phyloP scores from a whole-genome alignment of 495 filamentous ascomycete genomes.

The Geoglossum glabrum region DNA sequence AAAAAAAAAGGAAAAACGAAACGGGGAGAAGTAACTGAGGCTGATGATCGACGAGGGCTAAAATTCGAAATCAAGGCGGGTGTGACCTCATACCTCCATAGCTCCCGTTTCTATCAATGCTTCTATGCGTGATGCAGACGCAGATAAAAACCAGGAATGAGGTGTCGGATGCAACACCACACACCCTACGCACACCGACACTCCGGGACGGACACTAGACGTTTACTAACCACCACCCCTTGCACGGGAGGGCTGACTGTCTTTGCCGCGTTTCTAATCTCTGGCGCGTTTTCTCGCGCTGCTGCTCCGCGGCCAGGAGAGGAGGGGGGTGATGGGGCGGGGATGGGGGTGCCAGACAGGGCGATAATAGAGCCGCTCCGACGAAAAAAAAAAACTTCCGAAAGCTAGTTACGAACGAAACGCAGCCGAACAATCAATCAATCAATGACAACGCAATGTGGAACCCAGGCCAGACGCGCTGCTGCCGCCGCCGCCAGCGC shows the following conservation, averaged over 20 bases:
- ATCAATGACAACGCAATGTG: background rate
- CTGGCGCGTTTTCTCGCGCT: background rate
- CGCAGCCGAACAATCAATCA: too few relatives aligned
- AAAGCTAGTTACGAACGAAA: too few relatives aligned
- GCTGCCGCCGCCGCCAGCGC: too few relatives aligned
- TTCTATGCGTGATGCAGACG: background rate
- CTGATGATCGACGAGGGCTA: background rate
- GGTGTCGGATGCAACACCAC: conserved; percentile 1
- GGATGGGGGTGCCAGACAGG: background rate
- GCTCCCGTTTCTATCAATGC: background rate
- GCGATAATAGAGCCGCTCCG: background rate
- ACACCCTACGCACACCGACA: conserved; percentile 1
- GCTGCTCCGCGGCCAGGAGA: too few relatives aligned
- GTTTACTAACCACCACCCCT: background rate
- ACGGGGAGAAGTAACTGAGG: background rate
- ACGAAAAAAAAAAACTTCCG: background rate
- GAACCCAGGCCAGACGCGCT: too few relatives aligned
- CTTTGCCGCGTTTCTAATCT: background rate
- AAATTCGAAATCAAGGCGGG: background rate
- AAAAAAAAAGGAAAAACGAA: background rate
- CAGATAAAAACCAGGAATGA: background rate
- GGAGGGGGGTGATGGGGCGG: background rate
- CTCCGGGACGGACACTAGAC: background rate
- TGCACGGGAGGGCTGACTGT: background rate
- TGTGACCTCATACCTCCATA: conserved; percentile 1